Evolutionary conservation across 345 rosid species (phyloP).

Genomic region (Schrenkiella parvula): DNA sequence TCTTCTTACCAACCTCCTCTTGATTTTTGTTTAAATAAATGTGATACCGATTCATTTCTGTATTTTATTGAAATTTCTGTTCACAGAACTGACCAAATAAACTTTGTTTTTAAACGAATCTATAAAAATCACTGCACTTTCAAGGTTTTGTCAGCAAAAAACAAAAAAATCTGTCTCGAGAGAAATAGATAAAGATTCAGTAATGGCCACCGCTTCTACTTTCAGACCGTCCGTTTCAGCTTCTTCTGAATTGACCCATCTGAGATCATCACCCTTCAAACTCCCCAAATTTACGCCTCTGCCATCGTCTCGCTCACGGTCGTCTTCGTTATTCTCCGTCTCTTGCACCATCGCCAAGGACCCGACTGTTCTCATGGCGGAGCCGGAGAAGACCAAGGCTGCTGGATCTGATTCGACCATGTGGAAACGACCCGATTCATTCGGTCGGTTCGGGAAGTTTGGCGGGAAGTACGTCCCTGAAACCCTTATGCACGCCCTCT

Average conservation of each 20-base stretch:
- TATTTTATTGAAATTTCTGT: background rate
- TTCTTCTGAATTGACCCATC: conserved; percentile 7
- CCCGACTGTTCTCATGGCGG: conserved; percentile 39
- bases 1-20: conserved; percentile 3
- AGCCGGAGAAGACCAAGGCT: background rate
- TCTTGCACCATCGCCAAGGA: conserved; percentile 52
- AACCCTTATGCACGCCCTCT: conserved; percentile 81
- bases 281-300: conserved; percentile 15
- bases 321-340: conserved; percentile 21
- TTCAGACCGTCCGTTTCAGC: conserved; percentile 26
- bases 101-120: background rate
- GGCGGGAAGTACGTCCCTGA: conserved; percentile 96
- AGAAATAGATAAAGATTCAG: background rate
- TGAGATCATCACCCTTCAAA: conserved; percentile 25
- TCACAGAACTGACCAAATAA: background rate
- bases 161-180: background rate
- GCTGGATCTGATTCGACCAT: conserved; percentile 32
- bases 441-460: conserved; percentile 84
- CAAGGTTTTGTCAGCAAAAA: conserved; percentile 13
- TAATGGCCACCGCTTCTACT: conserved; percentile 32
- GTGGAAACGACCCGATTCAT: conserved; percentile 72
- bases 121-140: conserved; percentile 5
- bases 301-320: conserved; percentile 22
- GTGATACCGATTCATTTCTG: background rate
- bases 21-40: background rate